phyloP scores from a whole-genome alignment of 228 moss, liverwort and hornwort genomes.

The Sphagnum fallax region DNA sequence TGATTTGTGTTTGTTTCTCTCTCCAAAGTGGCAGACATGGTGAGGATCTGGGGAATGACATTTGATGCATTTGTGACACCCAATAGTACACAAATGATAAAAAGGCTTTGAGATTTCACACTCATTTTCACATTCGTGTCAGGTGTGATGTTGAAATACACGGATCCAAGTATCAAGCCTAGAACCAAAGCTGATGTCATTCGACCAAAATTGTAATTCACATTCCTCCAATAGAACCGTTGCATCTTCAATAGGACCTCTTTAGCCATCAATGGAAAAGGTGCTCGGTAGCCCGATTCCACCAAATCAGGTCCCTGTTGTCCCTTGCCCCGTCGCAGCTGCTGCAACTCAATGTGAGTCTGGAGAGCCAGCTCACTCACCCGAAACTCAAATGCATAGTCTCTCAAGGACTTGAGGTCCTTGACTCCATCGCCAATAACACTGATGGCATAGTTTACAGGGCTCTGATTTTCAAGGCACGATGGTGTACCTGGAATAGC shows the following conservation, averaged over 20 bases:
- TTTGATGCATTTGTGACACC: conserved; percentile 64
- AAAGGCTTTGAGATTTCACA: conserved; percentile 51
- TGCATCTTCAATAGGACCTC: conserved; percentile 39
- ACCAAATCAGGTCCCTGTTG: conserved; percentile 44
- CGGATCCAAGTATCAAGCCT: conserved; percentile 60
- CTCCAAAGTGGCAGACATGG: conserved; percentile 9
- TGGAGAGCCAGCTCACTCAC: conserved; percentile 74
- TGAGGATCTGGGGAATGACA: conserved; percentile 59
- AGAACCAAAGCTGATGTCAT: conserved; percentile 36
- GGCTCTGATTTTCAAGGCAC: conserved; percentile 45
- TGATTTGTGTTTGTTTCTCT: conserved; percentile 47
- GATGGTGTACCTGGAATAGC: conserved; percentile 73
- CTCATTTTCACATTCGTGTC: conserved; percentile 41
- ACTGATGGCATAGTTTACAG: conserved; percentile 45
- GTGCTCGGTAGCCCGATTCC: conserved; percentile 40
- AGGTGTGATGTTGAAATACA: conserved; percentile 61
- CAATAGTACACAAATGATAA: conserved; percentile 58
- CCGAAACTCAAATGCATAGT: conserved; percentile 92
- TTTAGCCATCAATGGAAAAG: conserved; percentile 24
- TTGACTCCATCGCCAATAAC: conserved; percentile 66
- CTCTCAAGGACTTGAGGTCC: conserved; percentile 45
- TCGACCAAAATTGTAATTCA: conserved; percentile 75
- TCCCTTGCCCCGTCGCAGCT: conserved; percentile 65
- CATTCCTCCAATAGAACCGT: conserved; percentile 74
- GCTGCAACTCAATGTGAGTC: conserved; percentile 80